Evolutionary conservation across 2,329 filamentous ascomycete species (phyloP).

Genomic region (Thelonectria rubi): DNA sequence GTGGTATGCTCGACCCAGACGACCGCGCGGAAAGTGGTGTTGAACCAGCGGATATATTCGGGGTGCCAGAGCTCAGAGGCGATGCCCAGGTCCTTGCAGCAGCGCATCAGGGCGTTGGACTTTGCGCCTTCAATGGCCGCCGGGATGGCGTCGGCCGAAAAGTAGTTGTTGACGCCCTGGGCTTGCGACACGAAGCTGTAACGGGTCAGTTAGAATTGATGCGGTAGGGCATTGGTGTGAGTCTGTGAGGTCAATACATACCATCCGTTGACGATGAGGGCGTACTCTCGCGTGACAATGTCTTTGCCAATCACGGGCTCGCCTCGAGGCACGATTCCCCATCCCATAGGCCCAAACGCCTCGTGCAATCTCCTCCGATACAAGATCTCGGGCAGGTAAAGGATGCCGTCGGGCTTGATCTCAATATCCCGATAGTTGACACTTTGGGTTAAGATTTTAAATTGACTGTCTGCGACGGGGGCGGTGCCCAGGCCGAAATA

Average conservation of each 20-base stretch:
- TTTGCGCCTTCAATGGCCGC: slow-evolving; percentile 97
- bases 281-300: slow-evolving; percentile 89
- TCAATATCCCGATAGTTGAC: slow-evolving; percentile 82
- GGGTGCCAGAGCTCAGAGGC: slow-evolving; percentile 98
- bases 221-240: not conserved
- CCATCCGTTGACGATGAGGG: slow-evolving; percentile 87
- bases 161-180: slow-evolving; percentile 94
- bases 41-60: slow-evolving; percentile 84
- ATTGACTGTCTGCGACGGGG: slow-evolving; percentile 76
- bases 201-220: not conserved
- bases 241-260: slow-evolving; percentile 53
- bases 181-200: slow-evolving; percentile 87
- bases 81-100: slow-evolving; percentile 97
- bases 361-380: slow-evolving; percentile 89
- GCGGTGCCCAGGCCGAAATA: slow-evolving; percentile 79
- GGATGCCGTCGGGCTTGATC: slow-evolving; percentile 95
- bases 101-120: slow-evolving; percentile 96
- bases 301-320: slow-evolving; percentile 86
- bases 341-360: slow-evolving; percentile 93
- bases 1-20: slow-evolving; percentile 88
- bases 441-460: slow-evolving; percentile 72
- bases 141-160: slow-evolving; percentile 86
- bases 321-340: slow-evolving; percentile 90
- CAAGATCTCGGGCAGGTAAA: slow-evolving; percentile 98
- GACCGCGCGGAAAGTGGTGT: slow-evolving; percentile 78